Base-by-base conservation (phyloP, 164 flowering plant genomes). In the Annona squamosa region DNA sequence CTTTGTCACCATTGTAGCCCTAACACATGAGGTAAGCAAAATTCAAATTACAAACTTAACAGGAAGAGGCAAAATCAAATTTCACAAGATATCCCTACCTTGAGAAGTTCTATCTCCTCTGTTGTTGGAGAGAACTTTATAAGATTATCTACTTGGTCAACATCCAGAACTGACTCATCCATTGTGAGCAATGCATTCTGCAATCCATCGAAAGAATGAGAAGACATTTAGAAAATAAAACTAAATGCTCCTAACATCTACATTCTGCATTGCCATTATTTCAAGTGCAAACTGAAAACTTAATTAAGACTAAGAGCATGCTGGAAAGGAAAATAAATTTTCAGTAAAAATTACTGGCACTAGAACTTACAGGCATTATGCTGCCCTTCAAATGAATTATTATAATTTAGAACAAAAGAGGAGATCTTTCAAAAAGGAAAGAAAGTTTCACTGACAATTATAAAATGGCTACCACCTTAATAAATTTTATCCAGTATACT, bases 41-140 rank as follows among this genome's bases (percentile, higher is more conserved):
- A 52, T 9, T 52, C 59, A 3, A 52, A 52, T 52, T 52, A 52
- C 59, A 52, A 52, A 52, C 59, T 52, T 52, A 52, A 66, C n/a
- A 5, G 48, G 4, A 66, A 5, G n/a, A 66, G 46, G 64, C 37
- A 13, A 47, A 26, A 69, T 47, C 5, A 48, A 46, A 61, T 41
- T 12, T 19, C n/a, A 48, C 42, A 69, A 69, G 17, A 37, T 6
- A 69, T 10, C 71, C 52, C 57, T 71, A 96, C 99, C 98, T 92
- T 90, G 4, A 96, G 85, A 64, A 84, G 80, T 76, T 93, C 97
- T 85, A 89, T 93, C 74, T 96, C 99, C 82, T 93, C 99, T 82
- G 92, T 92, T 46, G 97, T 92, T 56, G 99, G 99, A 83, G 92
- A 89, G 73, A 93, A 96, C 76, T 96, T 96, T 77, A 93, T 92